Conservation (phyloP, 2,329 filamentous ascomycete genomes). For the Aschersonia sp. region DNA sequence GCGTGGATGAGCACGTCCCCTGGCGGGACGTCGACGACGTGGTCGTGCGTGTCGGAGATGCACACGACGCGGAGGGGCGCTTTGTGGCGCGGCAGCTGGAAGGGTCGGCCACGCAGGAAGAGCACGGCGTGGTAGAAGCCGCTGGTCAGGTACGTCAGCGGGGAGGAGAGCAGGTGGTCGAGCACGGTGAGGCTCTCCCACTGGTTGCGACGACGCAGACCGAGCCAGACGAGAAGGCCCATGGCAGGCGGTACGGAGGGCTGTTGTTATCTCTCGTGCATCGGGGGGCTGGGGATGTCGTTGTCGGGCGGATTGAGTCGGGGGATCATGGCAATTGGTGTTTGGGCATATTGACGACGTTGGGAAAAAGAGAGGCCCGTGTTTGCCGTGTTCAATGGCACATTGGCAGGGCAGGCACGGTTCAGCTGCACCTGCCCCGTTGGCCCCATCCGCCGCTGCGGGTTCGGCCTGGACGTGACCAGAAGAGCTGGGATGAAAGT, state of each 20-base stretch:
- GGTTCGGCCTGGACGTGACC: too few species aligned
- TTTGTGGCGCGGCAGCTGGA: conserved; percentile 37
- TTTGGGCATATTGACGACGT: too few species aligned
- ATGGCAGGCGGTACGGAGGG: not conserved
- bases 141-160: conserved; percentile 48
- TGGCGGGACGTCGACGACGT: conserved; percentile 44
- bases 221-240: conserved; percentile 24
- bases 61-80: conserved; percentile 64
- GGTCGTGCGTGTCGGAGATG: conserved; percentile 78
- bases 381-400: too few species aligned
- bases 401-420: too few species aligned
- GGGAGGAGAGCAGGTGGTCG: conserved; percentile 53
- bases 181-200: conserved; percentile 39
- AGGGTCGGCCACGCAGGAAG: conserved; percentile 51
- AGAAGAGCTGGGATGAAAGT: too few species aligned
- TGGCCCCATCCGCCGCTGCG: too few species aligned
- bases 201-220: conserved; percentile 29
- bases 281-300: too few species aligned
- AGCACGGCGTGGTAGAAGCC: conserved; percentile 51
- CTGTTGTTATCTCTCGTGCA: too few species aligned
- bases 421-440: too few species aligned
- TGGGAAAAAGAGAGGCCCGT: too few species aligned
- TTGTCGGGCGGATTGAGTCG: too few species aligned
- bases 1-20: conserved; percentile 85
- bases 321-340: too few species aligned